Evolutionary conservation across 176 grass and related monocot species (phyloP).

Genomic region (Leersia perrieri): DNA sequence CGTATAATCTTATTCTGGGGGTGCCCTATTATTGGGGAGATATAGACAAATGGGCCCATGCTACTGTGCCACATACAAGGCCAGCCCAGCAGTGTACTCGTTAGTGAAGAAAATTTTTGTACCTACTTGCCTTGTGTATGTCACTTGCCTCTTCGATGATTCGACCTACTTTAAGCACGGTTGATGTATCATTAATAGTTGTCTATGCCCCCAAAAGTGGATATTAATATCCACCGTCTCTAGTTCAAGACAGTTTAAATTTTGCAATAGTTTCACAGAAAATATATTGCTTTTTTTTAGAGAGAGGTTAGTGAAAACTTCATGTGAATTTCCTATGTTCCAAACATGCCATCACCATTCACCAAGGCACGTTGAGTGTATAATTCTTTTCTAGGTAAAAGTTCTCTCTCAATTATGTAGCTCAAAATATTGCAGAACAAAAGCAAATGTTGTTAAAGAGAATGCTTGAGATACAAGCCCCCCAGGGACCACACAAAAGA

Average conservation of each 20-base stretch:
- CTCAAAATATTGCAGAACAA: background rate
- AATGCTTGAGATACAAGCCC: slow-evolving; percentile 21
- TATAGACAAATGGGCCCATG: background rate
- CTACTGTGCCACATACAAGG: background rate
- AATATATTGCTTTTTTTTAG: background rate
- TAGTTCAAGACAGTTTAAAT: background rate
- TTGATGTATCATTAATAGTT: background rate
- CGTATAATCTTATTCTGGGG: slow-evolving; percentile 3
- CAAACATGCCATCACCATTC: background rate
- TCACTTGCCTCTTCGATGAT: background rate
- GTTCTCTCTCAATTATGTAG: background rate
- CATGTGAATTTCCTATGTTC: background rate
- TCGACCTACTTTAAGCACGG: slow-evolving; percentile 12
- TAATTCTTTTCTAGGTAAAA: background rate
- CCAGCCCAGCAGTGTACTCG: background rate
- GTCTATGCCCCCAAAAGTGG: background rate
- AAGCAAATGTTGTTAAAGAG: background rate
- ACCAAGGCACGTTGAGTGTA: background rate
- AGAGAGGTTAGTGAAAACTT: background rate
- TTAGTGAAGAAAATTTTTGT: background rate
- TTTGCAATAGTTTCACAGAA: background rate
- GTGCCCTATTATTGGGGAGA: background rate
- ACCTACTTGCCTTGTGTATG: slow-evolving; percentile 1
- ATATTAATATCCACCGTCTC: background rate
- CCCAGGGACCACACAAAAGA: background rate